Conservation (phyloP, 2,329 filamentous ascomycete species). For the Torrubiellomyces zombiae region DNA sequence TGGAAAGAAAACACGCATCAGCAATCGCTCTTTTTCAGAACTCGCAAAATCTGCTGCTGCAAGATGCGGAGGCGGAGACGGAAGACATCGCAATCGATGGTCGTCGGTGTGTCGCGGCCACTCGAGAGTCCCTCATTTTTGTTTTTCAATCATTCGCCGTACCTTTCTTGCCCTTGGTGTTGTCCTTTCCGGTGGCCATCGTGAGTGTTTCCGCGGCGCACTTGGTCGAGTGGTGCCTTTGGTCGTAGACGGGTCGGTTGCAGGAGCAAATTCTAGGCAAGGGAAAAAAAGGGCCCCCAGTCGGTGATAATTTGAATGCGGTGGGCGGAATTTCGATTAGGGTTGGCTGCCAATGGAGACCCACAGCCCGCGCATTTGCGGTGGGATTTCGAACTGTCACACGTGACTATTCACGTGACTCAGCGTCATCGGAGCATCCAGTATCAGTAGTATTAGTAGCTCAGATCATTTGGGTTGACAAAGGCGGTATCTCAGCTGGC, state of each 20-base stretch:
- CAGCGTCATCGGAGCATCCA: too few relatives aligned
- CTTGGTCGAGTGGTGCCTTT: constrained; percentile 1
- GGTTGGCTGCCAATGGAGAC: constrained; percentile 7
- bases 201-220: constrained; percentile 8
- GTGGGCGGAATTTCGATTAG: constrained; percentile 11
- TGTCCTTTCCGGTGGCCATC: constrained; percentile 21
- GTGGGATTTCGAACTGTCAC: too few relatives aligned
- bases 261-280: too few relatives aligned
- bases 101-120: constrained; percentile 3
- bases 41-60: constrained; percentile 65
- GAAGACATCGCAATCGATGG: constrained; percentile 4
- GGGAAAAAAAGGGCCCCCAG: too few relatives aligned
- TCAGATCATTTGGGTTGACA: too few relatives aligned
- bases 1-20: constrained; percentile 43
- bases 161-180: constrained; percentile 30
- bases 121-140: too few relatives aligned
- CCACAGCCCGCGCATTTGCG: too few relatives aligned
- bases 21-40: constrained; percentile 56
- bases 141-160: constrained; percentile 23
- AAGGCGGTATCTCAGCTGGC: too few relatives aligned
- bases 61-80: constrained; percentile 27
- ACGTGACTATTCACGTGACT: too few relatives aligned
- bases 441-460: too few relatives aligned
- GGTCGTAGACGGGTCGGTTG: too few relatives aligned
- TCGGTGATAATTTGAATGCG: constrained; percentile 7